Base-by-base conservation (phyloP, 108 stramenopile species). In the Skeletonema menzelii region DNA sequence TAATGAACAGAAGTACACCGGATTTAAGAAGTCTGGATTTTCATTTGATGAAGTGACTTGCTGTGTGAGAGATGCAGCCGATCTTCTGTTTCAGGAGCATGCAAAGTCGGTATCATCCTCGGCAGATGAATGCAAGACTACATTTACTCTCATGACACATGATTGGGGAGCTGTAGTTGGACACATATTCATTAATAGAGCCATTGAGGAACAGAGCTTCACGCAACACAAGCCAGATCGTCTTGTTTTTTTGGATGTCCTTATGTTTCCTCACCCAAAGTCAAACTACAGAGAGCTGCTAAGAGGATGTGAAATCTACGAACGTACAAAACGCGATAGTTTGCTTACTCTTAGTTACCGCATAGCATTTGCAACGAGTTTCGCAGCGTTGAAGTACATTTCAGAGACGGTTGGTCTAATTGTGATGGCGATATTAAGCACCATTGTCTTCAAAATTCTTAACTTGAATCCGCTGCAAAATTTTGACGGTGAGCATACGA, bases 161-260 rank as follows among this genome's bases (percentile, higher is more conserved):
- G 85, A 86, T 72, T 84, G 76, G 76, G 85, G 80, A 14, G 83
- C 70, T 26, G 17, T 82, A 14, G 53, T 77, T 5, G 85, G 85
- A 8, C 32, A 70, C 24, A 72, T 81, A 56, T 81, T 63, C 53
- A 56, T 77, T 19, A 86, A 86, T 77, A 70, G 76, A 28, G 56
- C 80, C 20, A 64, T 82, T 14, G 60, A 71, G n/a, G 69, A 76
- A 27, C 30, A 38, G 13, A 22, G 30, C 17, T 63, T 71, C 28
- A 26, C 67, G 17, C 40, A 40, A 14, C 59, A 65, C 56, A 38
- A 26, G 12, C 73, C 84, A 10, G 65, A 83, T 60, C 70, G 71
- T 37, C 44, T 86, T 32, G 72, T 86, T 6, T 12, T 84, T 53
- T 66, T 86, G 19, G 83, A 86, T 81, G 77, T 86, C 2, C 65